Conservation (phyloP, 2,329 filamentous ascomycete species). For the Colletotrichum navitas region DNA sequence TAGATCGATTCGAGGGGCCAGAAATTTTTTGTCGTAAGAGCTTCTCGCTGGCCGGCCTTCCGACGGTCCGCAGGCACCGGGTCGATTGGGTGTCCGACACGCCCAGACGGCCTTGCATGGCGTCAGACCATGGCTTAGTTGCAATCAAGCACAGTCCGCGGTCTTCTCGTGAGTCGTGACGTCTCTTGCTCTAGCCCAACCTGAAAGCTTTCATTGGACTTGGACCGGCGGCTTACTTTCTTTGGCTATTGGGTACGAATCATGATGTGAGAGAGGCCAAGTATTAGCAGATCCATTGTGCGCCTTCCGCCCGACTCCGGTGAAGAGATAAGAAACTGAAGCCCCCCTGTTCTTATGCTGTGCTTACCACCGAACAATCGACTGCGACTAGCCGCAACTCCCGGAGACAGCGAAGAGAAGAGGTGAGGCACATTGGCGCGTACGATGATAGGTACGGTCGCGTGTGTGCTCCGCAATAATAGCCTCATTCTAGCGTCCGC, state of each 20-base stretch:
- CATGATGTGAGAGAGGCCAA: neutral
- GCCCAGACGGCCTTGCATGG: neutral
- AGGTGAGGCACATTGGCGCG: neutral
- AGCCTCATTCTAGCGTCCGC: neutral
- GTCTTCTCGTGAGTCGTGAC: neutral
- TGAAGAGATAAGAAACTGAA: neutral
- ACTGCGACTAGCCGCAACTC: too few relatives aligned
- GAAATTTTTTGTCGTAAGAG: too few relatives aligned
- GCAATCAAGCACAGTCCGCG: neutral
- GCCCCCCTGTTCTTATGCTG: neutral
- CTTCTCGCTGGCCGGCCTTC: neutral
- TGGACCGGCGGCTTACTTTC: too few relatives aligned
- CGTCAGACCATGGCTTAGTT: constrained; percentile 21
- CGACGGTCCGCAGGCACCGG: constrained; percentile 27
- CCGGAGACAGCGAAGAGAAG: neutral
- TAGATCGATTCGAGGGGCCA: neutral
- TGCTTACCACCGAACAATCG: neutral
- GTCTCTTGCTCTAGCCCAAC: neutral
- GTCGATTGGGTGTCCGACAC: constrained; percentile 4
- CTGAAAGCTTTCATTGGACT: neutral
- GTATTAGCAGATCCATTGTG: neutral
- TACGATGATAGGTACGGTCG: neutral
- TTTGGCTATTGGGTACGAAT: neutral
- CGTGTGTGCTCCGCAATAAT: neutral
- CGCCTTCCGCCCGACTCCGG: neutral